phyloP scores from a whole-genome alignment of 2,329 filamentous ascomycete genomes.

The Alternaria gansuensis region DNA sequence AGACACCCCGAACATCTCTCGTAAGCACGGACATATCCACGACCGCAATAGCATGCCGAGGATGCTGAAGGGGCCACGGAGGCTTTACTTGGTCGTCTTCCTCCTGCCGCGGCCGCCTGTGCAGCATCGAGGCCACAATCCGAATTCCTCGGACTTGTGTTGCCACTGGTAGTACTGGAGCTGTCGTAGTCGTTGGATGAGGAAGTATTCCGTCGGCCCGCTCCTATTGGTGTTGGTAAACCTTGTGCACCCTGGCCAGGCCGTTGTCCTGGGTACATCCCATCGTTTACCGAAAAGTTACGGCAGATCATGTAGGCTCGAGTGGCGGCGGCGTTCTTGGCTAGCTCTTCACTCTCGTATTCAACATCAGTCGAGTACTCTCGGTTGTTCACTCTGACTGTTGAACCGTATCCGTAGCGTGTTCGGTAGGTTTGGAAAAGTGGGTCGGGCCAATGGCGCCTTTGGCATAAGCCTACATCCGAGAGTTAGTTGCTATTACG shows the following conservation, averaged over 20 bases:
- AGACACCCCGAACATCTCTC: slow-evolving; percentile 56
- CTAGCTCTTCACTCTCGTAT: slow-evolving; percentile 82
- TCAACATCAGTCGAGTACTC: slow-evolving; percentile 92
- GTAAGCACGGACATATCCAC: slow-evolving; percentile 53
- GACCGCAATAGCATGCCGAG: slow-evolving; percentile 49
- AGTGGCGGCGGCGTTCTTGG: slow-evolving; percentile 93
- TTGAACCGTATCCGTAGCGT: slow-evolving; percentile 81
- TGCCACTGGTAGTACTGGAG: slow-evolving; percentile 62
- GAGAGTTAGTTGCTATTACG: slow-evolving; percentile 39
- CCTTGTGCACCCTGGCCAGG: slow-evolving; percentile 67
- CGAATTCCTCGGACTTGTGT: slow-evolving; percentile 63
- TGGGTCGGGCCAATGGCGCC: slow-evolving; percentile 92
- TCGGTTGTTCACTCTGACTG: slow-evolving; percentile 93
- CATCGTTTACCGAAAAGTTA: slow-evolving; percentile 96
- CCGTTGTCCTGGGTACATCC: slow-evolving; percentile 74
- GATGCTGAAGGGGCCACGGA: slow-evolving; percentile 39
- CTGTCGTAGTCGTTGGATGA: slow-evolving; percentile 61
- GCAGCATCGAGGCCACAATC: slow-evolving; percentile 56
- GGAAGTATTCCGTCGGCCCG: slow-evolving; percentile 62
- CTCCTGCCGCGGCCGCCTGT: slow-evolving; percentile 28
- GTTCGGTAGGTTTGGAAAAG: slow-evolving; percentile 83
- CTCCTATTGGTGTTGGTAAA: slow-evolving; percentile 70
- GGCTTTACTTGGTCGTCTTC: slow-evolving; percentile 49
- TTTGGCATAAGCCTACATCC: slow-evolving; percentile 83
- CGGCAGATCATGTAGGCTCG: slow-evolving; percentile 97